Percentiles rank a stretch among this genome's conserved stretches.
Conservation (phyloP, 345 rosid species). For the Nasturtium officinale region DNA sequence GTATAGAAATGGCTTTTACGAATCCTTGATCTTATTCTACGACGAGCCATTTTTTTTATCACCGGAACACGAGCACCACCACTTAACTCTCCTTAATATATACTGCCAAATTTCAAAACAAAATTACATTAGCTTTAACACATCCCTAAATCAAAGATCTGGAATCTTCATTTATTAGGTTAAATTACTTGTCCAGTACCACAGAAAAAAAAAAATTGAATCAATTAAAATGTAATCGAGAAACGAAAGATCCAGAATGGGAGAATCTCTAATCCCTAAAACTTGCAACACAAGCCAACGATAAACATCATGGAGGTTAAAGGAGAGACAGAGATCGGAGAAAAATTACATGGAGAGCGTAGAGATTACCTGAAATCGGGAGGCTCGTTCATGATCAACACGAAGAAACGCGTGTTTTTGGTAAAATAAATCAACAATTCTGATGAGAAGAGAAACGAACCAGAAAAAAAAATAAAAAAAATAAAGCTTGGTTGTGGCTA, state of each 20-base stretch:
- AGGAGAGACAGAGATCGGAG: constrained; percentile 10
- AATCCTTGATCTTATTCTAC: constrained; percentile 73
- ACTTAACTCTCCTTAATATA: constrained; percentile 12
- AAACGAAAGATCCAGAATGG: not conserved
- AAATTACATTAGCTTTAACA: not conserved
- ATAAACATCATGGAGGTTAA: not conserved
- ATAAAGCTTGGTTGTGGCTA: not conserved
- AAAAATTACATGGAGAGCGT: not conserved
- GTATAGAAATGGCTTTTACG: constrained; percentile 81
- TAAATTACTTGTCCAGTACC: not conserved
- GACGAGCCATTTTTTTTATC: constrained; percentile 75
- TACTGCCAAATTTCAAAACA: constrained; percentile 16
- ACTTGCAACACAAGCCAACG: constrained; percentile 37
- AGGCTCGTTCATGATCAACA: constrained; percentile 37
- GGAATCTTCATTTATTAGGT: constrained; percentile 14
- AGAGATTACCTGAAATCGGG: constrained; percentile 36
- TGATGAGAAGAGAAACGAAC: constrained; percentile 9
- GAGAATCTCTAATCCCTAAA: constrained; percentile 4
- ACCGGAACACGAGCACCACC: too few species aligned
- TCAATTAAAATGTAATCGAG: not conserved
- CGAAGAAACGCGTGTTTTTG: constrained; percentile 6
- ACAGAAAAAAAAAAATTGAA: not conserved
- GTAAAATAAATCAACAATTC: not conserved
- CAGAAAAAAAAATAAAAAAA: not conserved
- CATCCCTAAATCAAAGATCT: not conserved